Percentiles rank a stretch among this genome's conserved stretches.
Conservation (phyloP, 306 rosid species). For the Cucurbita pepo region DNA sequence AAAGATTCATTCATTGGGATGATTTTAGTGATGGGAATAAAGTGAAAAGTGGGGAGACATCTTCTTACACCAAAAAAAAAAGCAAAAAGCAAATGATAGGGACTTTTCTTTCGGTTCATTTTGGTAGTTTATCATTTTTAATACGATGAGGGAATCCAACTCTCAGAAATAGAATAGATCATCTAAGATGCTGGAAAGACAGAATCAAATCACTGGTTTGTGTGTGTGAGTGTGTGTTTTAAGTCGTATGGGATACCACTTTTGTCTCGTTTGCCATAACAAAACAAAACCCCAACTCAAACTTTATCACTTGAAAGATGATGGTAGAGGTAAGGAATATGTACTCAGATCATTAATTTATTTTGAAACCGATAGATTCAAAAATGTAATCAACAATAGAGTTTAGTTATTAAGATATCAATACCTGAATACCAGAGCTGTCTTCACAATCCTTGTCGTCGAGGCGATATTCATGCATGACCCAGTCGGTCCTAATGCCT, state of each 20-base stretch:
- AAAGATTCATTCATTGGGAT: background rate
- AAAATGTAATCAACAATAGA: no score
- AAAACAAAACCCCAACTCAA: constrained; percentile 15
- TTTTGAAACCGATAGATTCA: no score
- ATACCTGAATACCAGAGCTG: constrained; percentile 49
- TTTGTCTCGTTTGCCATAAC: constrained; percentile 39
- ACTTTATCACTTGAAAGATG: constrained; percentile 33
- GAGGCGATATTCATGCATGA: constrained; percentile 95
- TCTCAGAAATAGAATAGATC: constrained; percentile 5
- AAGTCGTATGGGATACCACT: constrained; percentile 18
- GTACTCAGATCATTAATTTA: constrained; percentile 2
- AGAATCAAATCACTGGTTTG: background rate
- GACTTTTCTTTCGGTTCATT: constrained; percentile 1
- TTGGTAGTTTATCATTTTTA: background rate
- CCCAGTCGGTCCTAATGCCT: constrained; percentile 93
- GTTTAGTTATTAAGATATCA: no score
- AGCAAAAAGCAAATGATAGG: background rate
- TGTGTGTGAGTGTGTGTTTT: background rate
- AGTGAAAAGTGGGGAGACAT: constrained; percentile 67
- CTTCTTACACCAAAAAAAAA: constrained; percentile 18
- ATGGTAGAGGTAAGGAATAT: constrained; percentile 84
- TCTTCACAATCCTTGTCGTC: constrained; percentile 73
- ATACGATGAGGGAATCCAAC: background rate
- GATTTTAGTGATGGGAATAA: constrained; percentile 34
- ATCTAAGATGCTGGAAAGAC: constrained; percentile 11